A percentile compares a stretch with the other conserved stretches of the same genome.
These are phyloP conservation scores for Mesotaenium endlicherianum DNA, from an alignment of 139 green algal species.

Conservation along the genomic window DNA sequence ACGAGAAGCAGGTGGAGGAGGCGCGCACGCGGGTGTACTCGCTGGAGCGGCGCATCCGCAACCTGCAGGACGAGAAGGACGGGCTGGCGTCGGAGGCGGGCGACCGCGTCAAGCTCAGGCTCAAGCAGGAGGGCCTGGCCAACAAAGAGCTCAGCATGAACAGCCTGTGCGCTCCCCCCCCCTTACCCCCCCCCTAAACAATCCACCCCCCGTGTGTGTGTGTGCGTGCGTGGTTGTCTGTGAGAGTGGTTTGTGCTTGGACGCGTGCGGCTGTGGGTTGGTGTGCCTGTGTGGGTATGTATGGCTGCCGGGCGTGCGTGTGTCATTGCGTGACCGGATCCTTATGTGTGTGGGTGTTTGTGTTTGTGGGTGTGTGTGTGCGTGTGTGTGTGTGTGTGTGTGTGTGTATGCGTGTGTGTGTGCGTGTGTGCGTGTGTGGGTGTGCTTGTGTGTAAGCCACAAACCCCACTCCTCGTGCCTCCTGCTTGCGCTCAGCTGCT, in stretches of 20 bases:
- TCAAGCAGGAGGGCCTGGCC: conserved; percentile 48
- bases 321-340: background rate
- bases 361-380: background rate
- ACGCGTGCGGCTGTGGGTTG: background rate
- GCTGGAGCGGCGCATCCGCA: conserved; percentile 38
- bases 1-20: conserved; percentile 33
- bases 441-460: no score
- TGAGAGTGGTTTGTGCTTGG: background rate
- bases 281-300: background rate
- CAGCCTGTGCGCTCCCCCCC: conserved; percentile 35
- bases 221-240: background rate
- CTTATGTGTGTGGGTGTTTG: background rate
- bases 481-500: no score
- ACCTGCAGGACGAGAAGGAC: conserved; percentile 53
- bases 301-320: background rate
- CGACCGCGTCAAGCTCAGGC: conserved; percentile 41
- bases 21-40: background rate
- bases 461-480: no score
- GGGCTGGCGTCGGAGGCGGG: conserved; percentile 55
- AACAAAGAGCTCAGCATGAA: conserved; percentile 27
- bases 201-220: no score
- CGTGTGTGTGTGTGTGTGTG: no score
- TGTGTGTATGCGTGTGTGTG: no score
- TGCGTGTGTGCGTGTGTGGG: no score
- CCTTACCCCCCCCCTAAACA: no score